Conservation (phyloP, 1,284 basidiomycete genomes). For the Ustilago cynodontis region DNA sequence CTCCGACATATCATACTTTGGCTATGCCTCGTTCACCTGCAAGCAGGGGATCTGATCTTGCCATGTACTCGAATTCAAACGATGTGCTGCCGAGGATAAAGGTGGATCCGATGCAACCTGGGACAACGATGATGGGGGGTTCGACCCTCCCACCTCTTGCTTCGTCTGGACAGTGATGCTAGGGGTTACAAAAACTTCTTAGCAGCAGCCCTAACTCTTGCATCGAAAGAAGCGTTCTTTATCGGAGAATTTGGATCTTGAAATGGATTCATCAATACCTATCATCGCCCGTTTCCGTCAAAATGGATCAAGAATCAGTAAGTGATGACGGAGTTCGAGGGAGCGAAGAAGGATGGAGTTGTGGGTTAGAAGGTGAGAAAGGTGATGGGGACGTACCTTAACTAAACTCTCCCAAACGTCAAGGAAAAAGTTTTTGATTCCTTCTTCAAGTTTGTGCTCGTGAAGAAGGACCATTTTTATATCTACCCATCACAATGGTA, state of each 20-base stretch:
- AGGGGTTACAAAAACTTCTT: constrained; percentile 58
- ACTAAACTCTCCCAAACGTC: constrained; percentile 68
- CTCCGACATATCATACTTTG: neutral
- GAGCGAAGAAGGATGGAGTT: neutral
- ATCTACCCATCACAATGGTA: constrained; percentile 27
- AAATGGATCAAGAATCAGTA: neutral
- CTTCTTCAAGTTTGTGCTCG: constrained; percentile 69
- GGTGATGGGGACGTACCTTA: constrained; percentile 47
- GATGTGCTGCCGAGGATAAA: neutral
- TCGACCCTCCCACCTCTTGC: neutral
- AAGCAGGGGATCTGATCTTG: neutral
- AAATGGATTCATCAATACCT: constrained; percentile 66
- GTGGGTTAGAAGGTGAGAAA: neutral
- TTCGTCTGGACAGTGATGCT: constrained; percentile 2
- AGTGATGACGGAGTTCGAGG: neutral
- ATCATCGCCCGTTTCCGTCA: no score
- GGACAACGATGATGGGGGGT: neutral
- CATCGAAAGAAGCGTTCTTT: constrained; percentile 55
- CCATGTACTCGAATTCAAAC: neutral
- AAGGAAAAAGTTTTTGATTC: constrained; percentile 66
- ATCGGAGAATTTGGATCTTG: constrained; percentile 64
- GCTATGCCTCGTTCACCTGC: neutral
- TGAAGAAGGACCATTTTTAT: constrained; percentile 67
- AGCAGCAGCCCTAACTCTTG: constrained; percentile 57
- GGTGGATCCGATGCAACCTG: neutral